Percentiles rank a stretch among this genome's conserved stretches.
Conservation (phyloP, 2,329 filamentous ascomycete genomes). For the Trichoderma simmonsii region DNA sequence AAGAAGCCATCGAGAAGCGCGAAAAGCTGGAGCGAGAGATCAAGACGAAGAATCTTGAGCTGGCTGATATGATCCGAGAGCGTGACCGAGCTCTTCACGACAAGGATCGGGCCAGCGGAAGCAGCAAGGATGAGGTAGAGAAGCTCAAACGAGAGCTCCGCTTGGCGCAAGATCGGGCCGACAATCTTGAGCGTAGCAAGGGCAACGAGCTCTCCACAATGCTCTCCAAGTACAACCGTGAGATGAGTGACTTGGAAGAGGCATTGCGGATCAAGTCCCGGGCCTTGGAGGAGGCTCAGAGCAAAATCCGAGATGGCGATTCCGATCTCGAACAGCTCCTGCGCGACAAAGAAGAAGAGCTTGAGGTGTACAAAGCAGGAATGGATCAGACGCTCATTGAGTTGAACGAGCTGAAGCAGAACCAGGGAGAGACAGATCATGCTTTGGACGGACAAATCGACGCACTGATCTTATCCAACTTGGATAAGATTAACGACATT, state of each 20-base stretch:
- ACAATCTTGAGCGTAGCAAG: conserved; percentile 89
- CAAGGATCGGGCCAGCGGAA: conserved; percentile 80
- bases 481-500: conserved; percentile 93
- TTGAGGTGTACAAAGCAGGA: conserved; percentile 95
- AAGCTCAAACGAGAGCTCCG: conserved; percentile 92
- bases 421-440: conserved; percentile 70
- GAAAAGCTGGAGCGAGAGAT: conserved; percentile 97
- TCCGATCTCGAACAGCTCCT: conserved; percentile 82
- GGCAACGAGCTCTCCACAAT: conserved; percentile 92
- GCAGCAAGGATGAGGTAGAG: conserved; percentile 88
- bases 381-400: conserved; percentile 96
- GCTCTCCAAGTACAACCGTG: conserved; percentile 92
- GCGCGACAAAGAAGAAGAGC: conserved; percentile 93
- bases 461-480: conserved; percentile 77
- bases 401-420: conserved; percentile 80
- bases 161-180: conserved; percentile 84
- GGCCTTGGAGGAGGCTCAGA: conserved; percentile 77
- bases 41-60: conserved; percentile 98
- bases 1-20: conserved; percentile 90
- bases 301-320: conserved; percentile 74
- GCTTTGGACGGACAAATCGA: conserved; percentile 90
- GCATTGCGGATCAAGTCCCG: conserved; percentile 83
- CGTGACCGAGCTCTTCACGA: conserved; percentile 91
- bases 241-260: conserved; percentile 96
- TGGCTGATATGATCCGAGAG: conserved; percentile 98